These are phyloP conservation scores for Coemansia aciculifera DNA, from an alignment of 192 early-diverging fungal genomes.

Conservation along the genomic window DNA sequence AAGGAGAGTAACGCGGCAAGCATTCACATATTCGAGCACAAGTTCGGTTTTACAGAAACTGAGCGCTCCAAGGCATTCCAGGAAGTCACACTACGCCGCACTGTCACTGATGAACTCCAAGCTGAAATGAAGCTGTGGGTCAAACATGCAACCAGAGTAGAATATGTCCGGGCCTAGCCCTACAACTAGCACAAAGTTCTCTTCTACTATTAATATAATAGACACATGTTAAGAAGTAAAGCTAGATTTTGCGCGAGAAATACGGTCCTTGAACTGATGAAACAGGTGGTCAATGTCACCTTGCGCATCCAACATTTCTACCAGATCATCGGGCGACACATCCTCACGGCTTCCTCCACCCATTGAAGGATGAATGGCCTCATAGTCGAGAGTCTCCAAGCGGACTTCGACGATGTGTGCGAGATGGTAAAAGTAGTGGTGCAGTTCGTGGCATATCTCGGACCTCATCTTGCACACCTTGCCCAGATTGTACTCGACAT, in stretches of 20 bases:
- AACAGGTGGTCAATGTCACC: conserved; percentile 29
- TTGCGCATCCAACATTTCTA: conserved; percentile 30
- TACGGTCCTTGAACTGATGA: conserved; percentile 21
- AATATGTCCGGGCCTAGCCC: conserved; percentile 13
- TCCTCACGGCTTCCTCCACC: not conserved
- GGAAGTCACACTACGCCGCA: conserved; percentile 47
- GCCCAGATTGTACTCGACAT: conserved; percentile 34
- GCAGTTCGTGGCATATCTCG: conserved; percentile 40
- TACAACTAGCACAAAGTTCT: not conserved
- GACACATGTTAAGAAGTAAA: conserved; percentile 25
- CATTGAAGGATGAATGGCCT: not conserved
- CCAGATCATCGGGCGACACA: conserved; percentile 32
- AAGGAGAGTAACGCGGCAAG: conserved; percentile 48
- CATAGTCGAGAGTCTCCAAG: conserved; percentile 12
- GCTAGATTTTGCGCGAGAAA: conserved; percentile 33
- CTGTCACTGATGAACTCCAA: conserved; percentile 18
- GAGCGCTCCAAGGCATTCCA: conserved; percentile 46
- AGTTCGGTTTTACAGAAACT: conserved; percentile 47
- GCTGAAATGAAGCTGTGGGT: conserved; percentile 10
- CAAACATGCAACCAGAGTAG: conserved; percentile 16
- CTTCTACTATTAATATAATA: not conserved
- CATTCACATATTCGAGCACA: conserved; percentile 42
- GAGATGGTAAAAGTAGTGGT: conserved; percentile 47
- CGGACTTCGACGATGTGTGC: conserved; percentile 17
- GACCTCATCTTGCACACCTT: conserved; percentile 33